Evolutionary conservation across 306 rosid species (phyloP), one percentile per base, ranked within the genome.

Genomic region (Citrullus amarus): DNA sequence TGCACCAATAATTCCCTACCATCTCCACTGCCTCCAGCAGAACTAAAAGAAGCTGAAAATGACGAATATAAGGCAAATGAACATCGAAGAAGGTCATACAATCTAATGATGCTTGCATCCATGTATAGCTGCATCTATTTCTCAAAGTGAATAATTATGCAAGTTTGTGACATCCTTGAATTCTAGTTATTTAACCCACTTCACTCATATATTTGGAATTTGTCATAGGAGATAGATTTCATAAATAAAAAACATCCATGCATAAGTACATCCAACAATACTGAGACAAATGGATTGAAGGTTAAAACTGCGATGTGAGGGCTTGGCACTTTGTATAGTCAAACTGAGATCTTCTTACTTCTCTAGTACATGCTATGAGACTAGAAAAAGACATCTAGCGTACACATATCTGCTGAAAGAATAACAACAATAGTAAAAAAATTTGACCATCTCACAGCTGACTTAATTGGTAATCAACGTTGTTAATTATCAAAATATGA

Each of bases 1-100:
- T 92, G 96, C 83, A 92, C 96, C 93, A 92, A 82, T 77, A 94
- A 79, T 85, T 92, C 98, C 85, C 90, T 85, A 67, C 80, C 85
- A 85, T 81, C 81, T 79, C 84, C 89, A 76, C 83, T 81, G 77
- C 76, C 76, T 80, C 87, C 68, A 71, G 86, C 84, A 13, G 90
- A 79, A 77, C 94, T 83, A 82, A 82, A 84, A 2, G 88, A 85
- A 78, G 93, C 98, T 94, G 96, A 82, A 50, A 79, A 72, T 73
- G 80, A 28, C 6, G 59, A 17, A 72, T 53, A 11, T 46, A 43
- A 78, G 34, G 44, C 9, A 78, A 14, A 60, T 43, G 58, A n/a
- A 15, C 54, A 46, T 17, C 18, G 6, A 50, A 48, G 25, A 30
- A n/a, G 44, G 8, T n/a, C 57, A 60, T 77, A 77, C 30, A 28